Evolutionary conservation across 192 early-diverging fungal genomes (phyloP).

Genomic region (Coemansia reversa): DNA sequence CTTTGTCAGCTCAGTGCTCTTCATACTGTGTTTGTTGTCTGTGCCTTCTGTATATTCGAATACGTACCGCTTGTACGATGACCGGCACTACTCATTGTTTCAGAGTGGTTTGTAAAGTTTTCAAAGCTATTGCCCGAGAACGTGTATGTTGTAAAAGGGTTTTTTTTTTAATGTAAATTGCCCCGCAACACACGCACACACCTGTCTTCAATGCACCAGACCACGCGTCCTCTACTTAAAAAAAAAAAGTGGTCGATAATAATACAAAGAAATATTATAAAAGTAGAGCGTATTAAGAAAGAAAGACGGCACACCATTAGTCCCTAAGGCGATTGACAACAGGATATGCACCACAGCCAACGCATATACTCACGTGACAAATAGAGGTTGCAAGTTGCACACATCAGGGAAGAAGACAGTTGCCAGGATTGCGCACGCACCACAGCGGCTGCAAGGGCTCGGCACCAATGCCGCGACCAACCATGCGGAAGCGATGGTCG

Average conservation of each 20-base stretch:
- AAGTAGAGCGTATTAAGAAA: background rate
- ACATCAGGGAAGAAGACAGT: constrained; percentile 38
- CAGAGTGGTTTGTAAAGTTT: background rate
- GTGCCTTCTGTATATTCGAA: background rate
- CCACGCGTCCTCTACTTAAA: background rate
- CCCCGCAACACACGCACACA: background rate
- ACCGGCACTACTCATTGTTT: constrained; percentile 1
- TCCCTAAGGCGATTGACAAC: background rate
- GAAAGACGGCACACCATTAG: background rate
- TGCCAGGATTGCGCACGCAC: constrained; percentile 65
- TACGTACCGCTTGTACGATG: constrained; percentile 41
- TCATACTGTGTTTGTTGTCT: too few relatives aligned
- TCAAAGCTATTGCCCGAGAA: background rate
- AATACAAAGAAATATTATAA: background rate
- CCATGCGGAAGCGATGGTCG: constrained; percentile 71
- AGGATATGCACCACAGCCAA: background rate
- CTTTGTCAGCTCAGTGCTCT: background rate
- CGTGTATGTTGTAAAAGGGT: background rate
- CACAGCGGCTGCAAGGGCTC: constrained; percentile 75
- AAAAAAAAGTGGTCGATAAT: background rate
- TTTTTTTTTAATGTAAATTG: background rate
- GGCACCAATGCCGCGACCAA: constrained; percentile 63
- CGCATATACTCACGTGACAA: constrained; percentile 1
- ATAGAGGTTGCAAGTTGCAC: background rate
- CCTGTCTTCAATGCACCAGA: background rate